Evolutionary conservation across 2,329 filamentous ascomycete genomes (phyloP).

Genomic region (Orbilia javanica): DNA sequence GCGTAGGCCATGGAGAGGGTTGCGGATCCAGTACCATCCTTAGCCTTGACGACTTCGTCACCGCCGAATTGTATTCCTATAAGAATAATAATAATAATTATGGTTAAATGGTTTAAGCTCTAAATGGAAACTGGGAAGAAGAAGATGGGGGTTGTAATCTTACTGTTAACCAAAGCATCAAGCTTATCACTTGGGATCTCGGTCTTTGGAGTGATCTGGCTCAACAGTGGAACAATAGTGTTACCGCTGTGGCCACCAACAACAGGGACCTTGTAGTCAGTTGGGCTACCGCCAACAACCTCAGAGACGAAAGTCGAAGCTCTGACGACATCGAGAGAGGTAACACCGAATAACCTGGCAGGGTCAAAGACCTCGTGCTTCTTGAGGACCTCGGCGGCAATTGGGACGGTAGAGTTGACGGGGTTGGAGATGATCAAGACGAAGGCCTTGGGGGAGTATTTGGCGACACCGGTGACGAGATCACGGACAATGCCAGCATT

Average conservation of each 20-base stretch:
- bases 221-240: slow-evolving; percentile 98
- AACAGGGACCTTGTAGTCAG: slow-evolving; percentile 87
- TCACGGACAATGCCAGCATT: slow-evolving; percentile 98
- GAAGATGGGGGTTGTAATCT: slow-evolving; percentile 60
- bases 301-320: slow-evolving; percentile 95
- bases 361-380: slow-evolving; percentile 91
- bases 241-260: slow-evolving; percentile 97
- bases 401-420: slow-evolving; percentile 98
- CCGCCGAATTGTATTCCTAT: slow-evolving; percentile 91
- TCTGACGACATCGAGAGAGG: slow-evolving; percentile 97
- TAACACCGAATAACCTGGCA: slow-evolving; percentile 97
- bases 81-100: background rate
- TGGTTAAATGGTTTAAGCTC: background rate
- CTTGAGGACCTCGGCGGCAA: slow-evolving; percentile 97
- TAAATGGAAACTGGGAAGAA: background rate
- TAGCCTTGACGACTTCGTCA: slow-evolving; percentile 95
- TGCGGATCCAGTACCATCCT: slow-evolving; percentile 89
- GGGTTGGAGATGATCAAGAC: slow-evolving; percentile 99
- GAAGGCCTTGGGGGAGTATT: slow-evolving; percentile 91
- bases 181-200: slow-evolving; percentile 90
- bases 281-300: slow-evolving; percentile 84
- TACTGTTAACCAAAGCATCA: slow-evolving; percentile 87
- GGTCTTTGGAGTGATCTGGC: slow-evolving; percentile 83
- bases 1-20: slow-evolving; percentile 96
- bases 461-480: slow-evolving; percentile 86